Base-by-base conservation (phyloP, 2,329 filamentous ascomycete genomes). In the Aspergillus novofumigatus region DNA sequence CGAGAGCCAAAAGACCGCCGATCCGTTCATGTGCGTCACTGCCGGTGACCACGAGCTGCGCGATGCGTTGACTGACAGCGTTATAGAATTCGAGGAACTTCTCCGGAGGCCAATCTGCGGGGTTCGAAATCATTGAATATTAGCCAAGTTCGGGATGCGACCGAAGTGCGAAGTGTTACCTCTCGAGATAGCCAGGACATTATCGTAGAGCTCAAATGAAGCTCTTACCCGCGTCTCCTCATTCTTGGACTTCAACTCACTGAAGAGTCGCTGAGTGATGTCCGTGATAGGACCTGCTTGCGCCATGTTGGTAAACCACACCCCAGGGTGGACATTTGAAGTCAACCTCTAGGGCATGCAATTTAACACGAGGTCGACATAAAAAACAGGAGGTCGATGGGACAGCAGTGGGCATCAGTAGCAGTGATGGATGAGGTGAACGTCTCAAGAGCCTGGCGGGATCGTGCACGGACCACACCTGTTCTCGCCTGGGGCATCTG, bases 1-100 rank as follows among this genome's bases (percentile, higher is more conserved):
- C 93, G 59, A 99, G 85, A 58, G 93, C 93, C 67, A 94, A 88
- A 60, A 99, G 89, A 53, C 94, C 95, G 60, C 92, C 94, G 56
- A 97, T 86, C 57, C 92, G 88, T 72, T 99, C 94, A 66, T 88
- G 86, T 4, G 91, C 88, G 72, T 96, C 92, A 77, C 85, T 88
- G 62, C 92, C 90, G 72, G 93, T 91, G 50, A 91, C 86, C 60
- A 96, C 91, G 63, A 97, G 82, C 62, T 83, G 79, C 55, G 85
- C 85, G 66, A 91, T 87, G 57, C 84, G 83, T 64, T 80, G 77
- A 69, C 85, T 88, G 61, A 90, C 82, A 56, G 84, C 80, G 68
- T 83, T 85, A 72, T 89, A 89, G 73, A 86, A 88, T 63, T 83
- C 81, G 57, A 81, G 76, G 75, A 97, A 97, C 62, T 88, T 86